Percentiles rank a stretch among this genome's conserved stretches.
Evolutionary conservation across 1,284 basidiomycete species (phyloP).

Genomic region (Tranzscheliella williamsii): DNA sequence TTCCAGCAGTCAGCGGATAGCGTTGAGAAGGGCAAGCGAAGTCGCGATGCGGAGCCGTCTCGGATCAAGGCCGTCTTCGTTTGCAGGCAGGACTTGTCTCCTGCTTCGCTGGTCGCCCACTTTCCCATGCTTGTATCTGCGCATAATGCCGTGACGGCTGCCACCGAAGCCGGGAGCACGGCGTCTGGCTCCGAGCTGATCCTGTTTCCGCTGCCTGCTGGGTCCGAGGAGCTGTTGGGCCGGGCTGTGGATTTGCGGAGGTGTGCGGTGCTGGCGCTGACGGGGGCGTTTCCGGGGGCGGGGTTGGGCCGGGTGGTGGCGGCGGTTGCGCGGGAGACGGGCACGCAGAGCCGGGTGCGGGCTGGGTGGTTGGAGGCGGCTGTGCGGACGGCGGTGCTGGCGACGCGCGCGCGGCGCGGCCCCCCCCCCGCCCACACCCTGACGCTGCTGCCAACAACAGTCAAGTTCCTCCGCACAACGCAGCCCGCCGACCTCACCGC

Average conservation of each 20-base stretch:
- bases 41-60: background rate
- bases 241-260: slow-evolving; percentile 14
- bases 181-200: background rate
- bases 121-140: slow-evolving; percentile 31
- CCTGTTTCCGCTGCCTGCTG: slow-evolving; percentile 26
- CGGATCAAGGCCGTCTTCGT: slow-evolving; percentile 26
- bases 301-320: slow-evolving; percentile 2
- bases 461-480: slow-evolving; percentile 26
- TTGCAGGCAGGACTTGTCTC: slow-evolving; percentile 23
- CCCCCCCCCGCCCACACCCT: background rate
- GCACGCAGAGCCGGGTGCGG: slow-evolving; percentile 3
- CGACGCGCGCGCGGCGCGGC: too few relatives aligned
- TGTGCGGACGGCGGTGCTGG: slow-evolving; percentile 4
- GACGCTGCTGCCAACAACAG: slow-evolving; percentile 3
- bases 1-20: background rate
- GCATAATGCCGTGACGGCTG: slow-evolving; percentile 17
- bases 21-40: slow-evolving; percentile 7
- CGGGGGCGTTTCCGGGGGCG: background rate
- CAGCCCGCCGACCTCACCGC: slow-evolving; percentile 29
- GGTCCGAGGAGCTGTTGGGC: slow-evolving; percentile 15
- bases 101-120: slow-evolving; percentile 22
- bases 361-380: slow-evolving; percentile 29
- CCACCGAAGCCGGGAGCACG: background rate
- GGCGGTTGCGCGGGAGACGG: slow-evolving; percentile 14
- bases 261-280: slow-evolving; percentile 17